These are phyloP conservation scores for Eucalyptus guilfoylei DNA, from an alignment of 345 rosid species.

Conservation along the genomic window DNA sequence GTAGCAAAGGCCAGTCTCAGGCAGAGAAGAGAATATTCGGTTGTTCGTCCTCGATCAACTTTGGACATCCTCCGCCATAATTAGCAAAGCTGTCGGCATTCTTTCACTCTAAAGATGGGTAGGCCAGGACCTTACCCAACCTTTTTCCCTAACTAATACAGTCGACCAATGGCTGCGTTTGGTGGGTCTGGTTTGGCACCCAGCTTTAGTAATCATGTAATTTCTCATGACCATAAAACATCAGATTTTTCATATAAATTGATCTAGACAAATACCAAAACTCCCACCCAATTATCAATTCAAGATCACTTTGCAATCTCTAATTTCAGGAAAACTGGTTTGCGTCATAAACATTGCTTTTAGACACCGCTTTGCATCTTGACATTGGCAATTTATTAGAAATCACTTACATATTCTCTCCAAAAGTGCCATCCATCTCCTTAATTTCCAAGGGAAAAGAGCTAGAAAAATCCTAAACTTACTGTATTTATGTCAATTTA, in stretches of 20 bases:
- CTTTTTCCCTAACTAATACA: fast-evolving
- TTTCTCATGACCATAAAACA: background rate
- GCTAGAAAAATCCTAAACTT: fast-evolving
- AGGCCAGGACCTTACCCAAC: fast-evolving
- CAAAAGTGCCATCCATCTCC: background rate
- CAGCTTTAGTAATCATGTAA: background rate
- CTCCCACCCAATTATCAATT: background rate
- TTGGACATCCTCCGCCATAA: background rate
- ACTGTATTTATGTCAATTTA: fast-evolving
- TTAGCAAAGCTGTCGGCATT: background rate
- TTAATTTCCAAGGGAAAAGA: too few relatives aligned
- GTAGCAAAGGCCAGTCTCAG: background rate
- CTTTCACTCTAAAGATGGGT: background rate
- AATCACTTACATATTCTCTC: background rate
- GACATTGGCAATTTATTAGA: background rate
- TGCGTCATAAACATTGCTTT: background rate
- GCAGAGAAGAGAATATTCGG: background rate
- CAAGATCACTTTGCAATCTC: background rate
- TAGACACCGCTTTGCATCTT: background rate
- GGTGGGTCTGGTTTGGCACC: background rate
- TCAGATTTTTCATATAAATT: background rate
- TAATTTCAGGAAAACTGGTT: background rate
- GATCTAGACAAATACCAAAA: background rate
- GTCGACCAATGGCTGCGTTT: fast-evolving
- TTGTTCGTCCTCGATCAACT: background rate